Conservation (phyloP, 176 grass and related monocot species). For the Ensete glaucum region DNA sequence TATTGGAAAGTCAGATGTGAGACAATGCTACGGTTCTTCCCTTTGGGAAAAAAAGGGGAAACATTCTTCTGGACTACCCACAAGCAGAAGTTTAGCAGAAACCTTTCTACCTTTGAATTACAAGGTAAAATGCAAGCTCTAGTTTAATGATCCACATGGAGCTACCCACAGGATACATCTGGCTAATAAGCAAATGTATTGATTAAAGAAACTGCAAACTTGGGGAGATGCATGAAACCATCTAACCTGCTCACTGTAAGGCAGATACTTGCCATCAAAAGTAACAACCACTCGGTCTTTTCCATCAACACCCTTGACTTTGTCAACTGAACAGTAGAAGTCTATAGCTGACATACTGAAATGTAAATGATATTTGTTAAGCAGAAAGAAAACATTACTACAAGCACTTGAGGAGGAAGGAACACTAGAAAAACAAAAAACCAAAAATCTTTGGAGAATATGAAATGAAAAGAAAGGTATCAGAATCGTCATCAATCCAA, state of each 20-base stretch:
- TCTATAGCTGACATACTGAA: constrained; percentile 92
- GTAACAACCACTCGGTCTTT: constrained; percentile 79
- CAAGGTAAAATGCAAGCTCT: no score
- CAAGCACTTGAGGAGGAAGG: background rate
- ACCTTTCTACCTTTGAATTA: no score
- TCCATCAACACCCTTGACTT: constrained; percentile 70
- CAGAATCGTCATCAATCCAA: background rate
- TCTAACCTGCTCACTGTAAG: constrained; percentile 82
- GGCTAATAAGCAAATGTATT: background rate
- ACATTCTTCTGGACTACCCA: no score
- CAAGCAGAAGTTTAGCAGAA: no score
- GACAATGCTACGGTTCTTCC: no score
- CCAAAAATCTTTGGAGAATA: background rate
- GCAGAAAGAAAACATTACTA: background rate
- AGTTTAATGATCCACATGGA: no score
- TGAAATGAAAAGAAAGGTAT: background rate
- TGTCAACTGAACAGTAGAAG: constrained; percentile 90
- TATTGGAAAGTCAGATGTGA: no score
- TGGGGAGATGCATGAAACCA: background rate
- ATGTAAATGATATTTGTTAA: background rate
- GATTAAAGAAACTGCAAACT: background rate
- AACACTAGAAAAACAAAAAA: background rate
- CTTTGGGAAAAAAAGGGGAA: no score
- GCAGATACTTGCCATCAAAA: constrained; percentile 94
- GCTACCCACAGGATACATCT: background rate